These are phyloP conservation scores for Drechslerella coelobrocha DNA, from an alignment of 2,329 filamentous ascomycete species.

Conservation along the genomic window DNA sequence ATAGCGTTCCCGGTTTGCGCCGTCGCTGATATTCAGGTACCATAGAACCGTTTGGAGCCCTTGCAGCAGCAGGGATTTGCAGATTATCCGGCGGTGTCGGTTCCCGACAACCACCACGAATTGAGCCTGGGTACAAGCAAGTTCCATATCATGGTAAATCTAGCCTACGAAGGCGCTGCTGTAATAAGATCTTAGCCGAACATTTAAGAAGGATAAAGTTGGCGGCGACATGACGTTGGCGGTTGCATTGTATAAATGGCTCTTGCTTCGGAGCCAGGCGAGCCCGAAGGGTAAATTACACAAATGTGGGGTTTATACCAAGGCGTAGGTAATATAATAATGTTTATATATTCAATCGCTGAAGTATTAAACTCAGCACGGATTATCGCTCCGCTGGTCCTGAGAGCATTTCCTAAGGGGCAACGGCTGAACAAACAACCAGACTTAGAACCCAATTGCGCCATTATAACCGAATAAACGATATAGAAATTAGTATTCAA, in stretches of 20 bases:
- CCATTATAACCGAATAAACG: too few relatives aligned
- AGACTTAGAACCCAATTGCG: too few relatives aligned
- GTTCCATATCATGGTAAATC: too few relatives aligned
- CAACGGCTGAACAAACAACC: too few relatives aligned
- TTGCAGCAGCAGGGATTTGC: conserved; percentile 14
- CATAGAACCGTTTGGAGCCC: conserved; percentile 16
- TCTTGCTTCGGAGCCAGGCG: not conserved
- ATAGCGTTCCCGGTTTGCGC: conserved; percentile 8
- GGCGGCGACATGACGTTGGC: not conserved
- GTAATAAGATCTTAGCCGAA: too few relatives aligned
- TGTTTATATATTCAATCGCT: too few relatives aligned
- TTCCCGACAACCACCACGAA: conserved; percentile 37
- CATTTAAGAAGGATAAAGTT: not conserved
- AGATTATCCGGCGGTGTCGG: conserved; percentile 48
- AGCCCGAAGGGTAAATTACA: not conserved
- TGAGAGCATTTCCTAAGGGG: conserved; percentile 5
- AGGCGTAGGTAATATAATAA: too few relatives aligned
- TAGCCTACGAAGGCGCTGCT: too few relatives aligned
- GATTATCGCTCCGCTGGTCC: conserved; percentile 35
- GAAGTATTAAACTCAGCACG: conserved; percentile 9
- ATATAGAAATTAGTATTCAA: not conserved
- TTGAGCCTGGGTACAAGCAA: conserved; percentile 9
- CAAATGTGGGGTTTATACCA: too few relatives aligned
- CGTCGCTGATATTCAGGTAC: conserved; percentile 49
- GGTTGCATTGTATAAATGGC: not conserved